A percentile compares a stretch with the other conserved stretches of the same genome.
Conservation (phyloP, 2,329 filamentous ascomycete genomes). For the Parascedosporium putredinis region DNA sequence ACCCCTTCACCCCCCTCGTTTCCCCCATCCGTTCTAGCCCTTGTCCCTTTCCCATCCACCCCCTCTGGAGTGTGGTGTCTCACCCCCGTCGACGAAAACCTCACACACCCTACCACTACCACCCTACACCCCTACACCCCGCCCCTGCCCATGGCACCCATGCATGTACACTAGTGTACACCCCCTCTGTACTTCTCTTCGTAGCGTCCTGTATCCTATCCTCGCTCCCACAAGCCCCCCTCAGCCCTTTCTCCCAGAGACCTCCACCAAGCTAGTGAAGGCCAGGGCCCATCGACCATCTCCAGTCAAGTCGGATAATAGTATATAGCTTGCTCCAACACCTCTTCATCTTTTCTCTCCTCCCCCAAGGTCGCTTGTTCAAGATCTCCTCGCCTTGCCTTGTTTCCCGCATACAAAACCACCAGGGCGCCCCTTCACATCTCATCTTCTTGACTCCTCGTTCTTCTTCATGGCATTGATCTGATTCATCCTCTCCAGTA, state of each 20-base stretch:
- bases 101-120: neutral
- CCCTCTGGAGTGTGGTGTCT: neutral
- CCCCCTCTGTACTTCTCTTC: neutral
- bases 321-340: conserved; percentile 5
- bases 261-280: neutral
- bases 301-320: conserved; percentile 3
- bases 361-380: neutral
- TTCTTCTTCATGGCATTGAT: neutral
- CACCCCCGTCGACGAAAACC: neutral
- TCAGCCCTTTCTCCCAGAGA: conserved; percentile 5
- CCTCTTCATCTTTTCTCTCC: conserved; percentile 1
- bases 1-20: neutral
- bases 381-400: neutral
- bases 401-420: neutral
- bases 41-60: neutral
- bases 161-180: neutral
- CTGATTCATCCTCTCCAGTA: neutral
- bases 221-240: conserved; percentile 2
- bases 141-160: conserved; percentile 4
- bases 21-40: neutral
- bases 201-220: neutral
- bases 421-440: neutral
- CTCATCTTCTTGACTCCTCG: neutral
- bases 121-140: conserved; percentile 1
- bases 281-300: neutral